These are phyloP conservation scores for Emergomyces orientalis DNA, from an alignment of 2,329 filamentous ascomycete species.

Conservation along the genomic window DNA sequence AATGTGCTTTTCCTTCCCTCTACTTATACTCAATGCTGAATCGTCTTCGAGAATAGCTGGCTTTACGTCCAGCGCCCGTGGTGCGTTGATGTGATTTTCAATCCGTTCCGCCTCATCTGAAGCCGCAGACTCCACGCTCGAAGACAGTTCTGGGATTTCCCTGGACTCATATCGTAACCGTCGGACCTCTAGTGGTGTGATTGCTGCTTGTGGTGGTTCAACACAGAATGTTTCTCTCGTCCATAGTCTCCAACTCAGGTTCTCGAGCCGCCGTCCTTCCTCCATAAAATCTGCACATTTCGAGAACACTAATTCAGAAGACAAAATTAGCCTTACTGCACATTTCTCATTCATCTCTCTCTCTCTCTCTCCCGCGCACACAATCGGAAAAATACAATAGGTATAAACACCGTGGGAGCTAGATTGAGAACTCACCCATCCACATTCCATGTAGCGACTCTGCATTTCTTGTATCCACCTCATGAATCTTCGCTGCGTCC, in stretches of 20 bases:
- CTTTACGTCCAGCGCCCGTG: conserved; percentile 57
- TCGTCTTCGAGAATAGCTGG: conserved; percentile 43
- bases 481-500: conserved; percentile 83
- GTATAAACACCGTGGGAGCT: not conserved
- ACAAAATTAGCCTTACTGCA: not conserved
- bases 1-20: conserved; percentile 74
- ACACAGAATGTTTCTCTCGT: conserved; percentile 88
- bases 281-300: conserved; percentile 90
- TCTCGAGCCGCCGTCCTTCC: conserved; percentile 84
- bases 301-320: conserved; percentile 62
- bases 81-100: conserved; percentile 48
- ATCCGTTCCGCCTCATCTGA: conserved; percentile 51
- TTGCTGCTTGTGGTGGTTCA: conserved; percentile 46
- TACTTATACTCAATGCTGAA: conserved; percentile 54
- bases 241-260: conserved; percentile 93
- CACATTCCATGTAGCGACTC: conserved; percentile 95
- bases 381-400: not conserved
- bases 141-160: conserved; percentile 63
- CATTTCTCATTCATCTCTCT: not conserved
- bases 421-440: conserved; percentile 63
- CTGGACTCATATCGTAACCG: conserved; percentile 34
- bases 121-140: conserved; percentile 63
- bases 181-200: conserved; percentile 37
- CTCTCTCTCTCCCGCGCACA: not conserved
- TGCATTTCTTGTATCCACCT: conserved; percentile 85